A percentile compares a stretch with the other conserved stretches of the same genome.
These are phyloP conservation scores for Ogataea salicorniae DNA, from an alignment of 805 yeast genomes.

Conservation along the genomic window DNA sequence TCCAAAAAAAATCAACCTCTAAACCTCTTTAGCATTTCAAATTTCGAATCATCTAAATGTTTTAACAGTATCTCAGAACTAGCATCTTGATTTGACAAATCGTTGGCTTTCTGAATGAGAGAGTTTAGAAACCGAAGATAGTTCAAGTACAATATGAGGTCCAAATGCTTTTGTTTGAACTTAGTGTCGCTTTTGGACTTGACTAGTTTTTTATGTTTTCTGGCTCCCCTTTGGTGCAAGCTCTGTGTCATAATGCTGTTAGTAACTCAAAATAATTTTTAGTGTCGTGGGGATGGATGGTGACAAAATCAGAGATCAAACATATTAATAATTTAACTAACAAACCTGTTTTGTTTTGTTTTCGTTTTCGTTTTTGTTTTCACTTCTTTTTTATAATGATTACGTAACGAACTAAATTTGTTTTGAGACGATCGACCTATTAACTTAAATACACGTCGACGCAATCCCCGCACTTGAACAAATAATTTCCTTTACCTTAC, in stretches of 20 bases:
- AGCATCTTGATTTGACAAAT: constrained; percentile 35
- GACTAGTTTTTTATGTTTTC: constrained; percentile 10
- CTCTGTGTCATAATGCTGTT: neutral
- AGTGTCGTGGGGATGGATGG: neutral
- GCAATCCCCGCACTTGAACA: neutral
- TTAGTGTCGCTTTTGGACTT: constrained; percentile 2
- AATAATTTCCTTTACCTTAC: no score
- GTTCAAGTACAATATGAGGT: constrained; percentile 38
- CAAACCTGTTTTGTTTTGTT: no score
- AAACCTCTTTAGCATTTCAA: constrained; percentile 20
- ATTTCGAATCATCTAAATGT: constrained; percentile 33
- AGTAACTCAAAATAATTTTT: neutral
- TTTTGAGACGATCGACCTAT: no score
- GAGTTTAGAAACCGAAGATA: constrained; percentile 42
- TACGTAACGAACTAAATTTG: no score
- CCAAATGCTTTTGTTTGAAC: constrained; percentile 21
- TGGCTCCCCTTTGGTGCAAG: constrained; percentile 14
- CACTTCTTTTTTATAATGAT: no score
- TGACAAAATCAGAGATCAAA: neutral
- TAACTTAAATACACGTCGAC: no score
- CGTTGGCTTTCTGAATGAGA: constrained; percentile 36
- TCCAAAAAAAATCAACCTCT: constrained; percentile 12
- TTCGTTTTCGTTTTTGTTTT: no score
- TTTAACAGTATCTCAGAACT: constrained; percentile 38
- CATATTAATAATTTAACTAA: no score